phyloP scores from a whole-genome alignment of 2,329 filamentous ascomycete genomes.

The Aspergillus felis region DNA sequence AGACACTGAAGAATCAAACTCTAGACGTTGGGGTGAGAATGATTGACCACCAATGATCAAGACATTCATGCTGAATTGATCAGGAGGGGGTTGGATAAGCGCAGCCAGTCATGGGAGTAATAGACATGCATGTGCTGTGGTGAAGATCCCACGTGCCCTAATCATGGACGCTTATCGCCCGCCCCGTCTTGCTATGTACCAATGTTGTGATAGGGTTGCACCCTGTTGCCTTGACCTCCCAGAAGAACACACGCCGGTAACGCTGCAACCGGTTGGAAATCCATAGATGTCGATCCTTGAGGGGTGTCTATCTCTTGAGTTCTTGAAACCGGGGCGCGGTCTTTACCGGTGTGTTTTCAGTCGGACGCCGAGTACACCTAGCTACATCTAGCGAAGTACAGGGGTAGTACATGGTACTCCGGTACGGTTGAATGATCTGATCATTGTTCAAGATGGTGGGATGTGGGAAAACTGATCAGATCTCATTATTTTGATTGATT shows the following conservation, averaged over 20 bases:
- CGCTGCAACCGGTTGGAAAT: not conserved
- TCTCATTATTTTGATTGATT: not conserved
- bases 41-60: not conserved
- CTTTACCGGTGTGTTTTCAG: not conserved
- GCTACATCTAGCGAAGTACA: not conserved
- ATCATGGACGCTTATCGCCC: slow-evolving; percentile 13
- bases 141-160: slow-evolving; percentile 13
- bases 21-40: not conserved
- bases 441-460: not conserved
- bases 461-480: not conserved
- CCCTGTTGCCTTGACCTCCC: not conserved
- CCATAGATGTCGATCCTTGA: not conserved
- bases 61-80: not conserved
- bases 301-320: not conserved
- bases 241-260: not conserved
- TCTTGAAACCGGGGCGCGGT: too few relatives aligned
- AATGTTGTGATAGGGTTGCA: slow-evolving; percentile 1
- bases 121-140: not conserved
- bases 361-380: not conserved
- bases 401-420: not conserved
- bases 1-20: not conserved
- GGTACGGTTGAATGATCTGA: not conserved
- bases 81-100: not conserved
- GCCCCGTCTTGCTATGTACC: slow-evolving; percentile 5
- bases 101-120: not conserved